Conservation (phyloP, 352 stramenopile genomes). For the Globisporangium orthogonon region DNA sequence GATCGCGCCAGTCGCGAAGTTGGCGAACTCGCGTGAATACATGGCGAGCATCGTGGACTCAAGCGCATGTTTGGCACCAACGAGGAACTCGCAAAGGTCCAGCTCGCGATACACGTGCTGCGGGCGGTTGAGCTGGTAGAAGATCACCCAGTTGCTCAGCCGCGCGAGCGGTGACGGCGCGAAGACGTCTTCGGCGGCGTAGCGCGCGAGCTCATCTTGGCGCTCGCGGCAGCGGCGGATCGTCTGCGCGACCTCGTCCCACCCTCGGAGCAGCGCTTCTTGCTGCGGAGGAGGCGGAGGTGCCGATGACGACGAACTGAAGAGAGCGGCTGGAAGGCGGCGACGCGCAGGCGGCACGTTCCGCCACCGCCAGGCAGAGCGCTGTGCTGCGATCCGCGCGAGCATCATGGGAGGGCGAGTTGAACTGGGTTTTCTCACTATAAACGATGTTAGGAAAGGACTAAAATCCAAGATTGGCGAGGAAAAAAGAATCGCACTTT, state of each 20-base stretch:
- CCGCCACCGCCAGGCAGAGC: background rate
- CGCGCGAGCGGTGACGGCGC: slow-evolving; percentile 1
- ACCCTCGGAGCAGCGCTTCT: background rate
- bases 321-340: background rate
- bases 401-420: background rate
- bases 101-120: background rate
- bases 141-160: slow-evolving; percentile 5
- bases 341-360: no score
- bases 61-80: slow-evolving; percentile 16
- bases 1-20: background rate
- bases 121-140: slow-evolving; percentile 8
- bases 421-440: no score
- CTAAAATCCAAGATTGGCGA: no score
- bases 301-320: background rate
- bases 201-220: slow-evolving; percentile 1
- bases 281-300: background rate
- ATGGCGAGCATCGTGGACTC: slow-evolving; percentile 7
- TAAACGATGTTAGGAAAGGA: no score
- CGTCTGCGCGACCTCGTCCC: slow-evolving; percentile 3
- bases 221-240: slow-evolving; percentile 2
- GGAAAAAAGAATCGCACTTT: no score
- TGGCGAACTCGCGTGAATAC: slow-evolving; percentile 8
- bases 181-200: slow-evolving; percentile 1
- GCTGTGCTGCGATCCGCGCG: background rate
- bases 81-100: slow-evolving; percentile 8